Conservation (phyloP, 106 monocot species). For the Chionographis japonica region DNA sequence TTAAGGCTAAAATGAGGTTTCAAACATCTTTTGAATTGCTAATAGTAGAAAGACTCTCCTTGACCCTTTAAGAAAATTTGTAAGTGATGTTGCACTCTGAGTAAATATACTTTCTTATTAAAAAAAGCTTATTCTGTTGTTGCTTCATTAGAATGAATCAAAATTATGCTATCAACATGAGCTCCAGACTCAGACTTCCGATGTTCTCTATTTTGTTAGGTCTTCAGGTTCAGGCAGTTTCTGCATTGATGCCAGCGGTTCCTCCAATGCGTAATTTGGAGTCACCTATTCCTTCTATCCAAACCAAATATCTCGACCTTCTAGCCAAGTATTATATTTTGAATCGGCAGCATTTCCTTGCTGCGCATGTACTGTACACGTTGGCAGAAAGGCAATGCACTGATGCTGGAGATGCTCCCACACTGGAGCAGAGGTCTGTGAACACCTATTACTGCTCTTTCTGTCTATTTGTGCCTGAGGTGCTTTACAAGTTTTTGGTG, state of each 20-base stretch:
- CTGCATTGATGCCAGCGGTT: constrained; percentile 18
- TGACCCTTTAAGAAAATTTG: too few relatives aligned
- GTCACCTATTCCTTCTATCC: constrained; percentile 37
- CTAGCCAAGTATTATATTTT: constrained; percentile 81
- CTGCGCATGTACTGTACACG: constrained; percentile 74
- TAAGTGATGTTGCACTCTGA: too few relatives aligned
- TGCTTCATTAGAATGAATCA: too few relatives aligned
- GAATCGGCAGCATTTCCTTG: constrained; percentile 78
- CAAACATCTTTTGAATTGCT: too few relatives aligned
- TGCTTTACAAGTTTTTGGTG: neutral
- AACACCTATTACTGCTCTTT: neutral
- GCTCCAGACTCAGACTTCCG: too few relatives aligned
- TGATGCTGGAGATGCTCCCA: constrained; percentile 46
- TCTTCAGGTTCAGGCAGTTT: constrained; percentile 19
- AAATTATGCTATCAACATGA: too few relatives aligned
- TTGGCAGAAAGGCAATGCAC: constrained; percentile 78
- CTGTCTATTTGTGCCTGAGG: neutral
- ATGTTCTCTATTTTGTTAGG: neutral
- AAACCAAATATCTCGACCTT: constrained; percentile 76
- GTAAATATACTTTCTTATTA: too few relatives aligned
- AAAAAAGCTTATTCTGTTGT: too few relatives aligned
- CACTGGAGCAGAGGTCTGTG: constrained; percentile 76
- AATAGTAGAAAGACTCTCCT: too few relatives aligned
- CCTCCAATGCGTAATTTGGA: constrained; percentile 17
- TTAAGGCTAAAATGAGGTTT: too few relatives aligned